Evolutionary conservation across 176 grass and related monocot genomes (phyloP).

Genomic region (Areca catechu): DNA sequence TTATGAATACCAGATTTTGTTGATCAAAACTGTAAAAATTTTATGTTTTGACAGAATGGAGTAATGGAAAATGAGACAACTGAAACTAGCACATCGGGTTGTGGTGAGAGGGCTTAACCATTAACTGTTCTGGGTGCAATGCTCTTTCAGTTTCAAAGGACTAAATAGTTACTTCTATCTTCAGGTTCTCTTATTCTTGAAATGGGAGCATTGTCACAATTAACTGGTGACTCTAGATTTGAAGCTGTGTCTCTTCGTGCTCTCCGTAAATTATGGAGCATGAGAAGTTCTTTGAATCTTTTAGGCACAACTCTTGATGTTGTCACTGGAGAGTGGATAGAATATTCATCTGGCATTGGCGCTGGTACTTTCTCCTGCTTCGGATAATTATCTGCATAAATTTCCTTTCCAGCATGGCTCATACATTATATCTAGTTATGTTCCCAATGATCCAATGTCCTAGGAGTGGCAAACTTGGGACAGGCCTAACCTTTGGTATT

Average conservation of each 20-base stretch:
- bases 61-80: constrained; percentile 88
- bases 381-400: background rate
- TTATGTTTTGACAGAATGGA: constrained; percentile 57
- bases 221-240: constrained; percentile 83
- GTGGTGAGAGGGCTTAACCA: constrained; percentile 45
- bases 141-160: constrained; percentile 18
- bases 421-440: too few relatives aligned
- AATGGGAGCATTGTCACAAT: constrained; percentile 84
- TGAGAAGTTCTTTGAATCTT: constrained; percentile 99
- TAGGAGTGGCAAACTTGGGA: too few relatives aligned
- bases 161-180: constrained; percentile 16
- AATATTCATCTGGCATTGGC: constrained; percentile 92
- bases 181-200: constrained; percentile 94
- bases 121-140: constrained; percentile 6
- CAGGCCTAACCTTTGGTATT: too few relatives aligned
- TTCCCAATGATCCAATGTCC: too few relatives aligned
- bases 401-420: too few relatives aligned
- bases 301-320: constrained; percentile 90
- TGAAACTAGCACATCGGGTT: constrained; percentile 99
- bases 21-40: background rate
- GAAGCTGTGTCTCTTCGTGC: constrained; percentile 83
- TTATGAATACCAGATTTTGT: too few relatives aligned
- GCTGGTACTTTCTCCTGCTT: constrained; percentile 64
- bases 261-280: constrained; percentile 89
- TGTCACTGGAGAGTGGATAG: constrained; percentile 80